Evolutionary conservation across 2,329 filamentous ascomycete genomes (phyloP).

Genomic region (Fusarium sp.): DNA sequence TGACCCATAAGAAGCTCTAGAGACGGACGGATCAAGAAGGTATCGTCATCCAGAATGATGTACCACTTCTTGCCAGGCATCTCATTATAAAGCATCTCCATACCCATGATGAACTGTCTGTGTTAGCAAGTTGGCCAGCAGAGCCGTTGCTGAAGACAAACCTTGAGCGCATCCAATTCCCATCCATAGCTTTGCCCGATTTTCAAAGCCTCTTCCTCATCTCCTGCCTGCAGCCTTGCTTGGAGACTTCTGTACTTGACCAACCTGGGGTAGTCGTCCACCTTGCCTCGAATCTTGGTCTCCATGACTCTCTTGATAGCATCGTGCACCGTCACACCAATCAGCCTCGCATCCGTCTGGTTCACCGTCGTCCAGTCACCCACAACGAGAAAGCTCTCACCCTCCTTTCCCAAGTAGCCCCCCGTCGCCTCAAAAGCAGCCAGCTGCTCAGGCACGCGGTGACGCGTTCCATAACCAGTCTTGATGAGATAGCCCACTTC

Average conservation of each 20-base stretch:
- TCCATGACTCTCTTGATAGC: conserved; percentile 57
- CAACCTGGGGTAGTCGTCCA: conserved; percentile 54
- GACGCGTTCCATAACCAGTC: conserved; percentile 69
- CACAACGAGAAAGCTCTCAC: conserved; percentile 63
- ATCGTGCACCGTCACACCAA: conserved; percentile 58
- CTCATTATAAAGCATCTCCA: conserved; percentile 65
- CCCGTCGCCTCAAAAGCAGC: conserved; percentile 57
- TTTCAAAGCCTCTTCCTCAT: conserved; percentile 56
- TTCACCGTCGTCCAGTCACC: conserved; percentile 64
- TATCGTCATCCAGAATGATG: conserved; percentile 71
- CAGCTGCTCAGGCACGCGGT: conserved; percentile 63
- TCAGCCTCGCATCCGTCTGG: conserved; percentile 51
- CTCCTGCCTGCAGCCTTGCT: conserved; percentile 56
- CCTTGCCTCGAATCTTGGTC: conserved; percentile 49
- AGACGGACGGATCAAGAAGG: conserved; percentile 66
- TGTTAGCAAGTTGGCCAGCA: conserved; percentile 19
- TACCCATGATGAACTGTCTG: conserved; percentile 66
- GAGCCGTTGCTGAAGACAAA: conserved; percentile 41
- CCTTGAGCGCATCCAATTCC: conserved; percentile 67
- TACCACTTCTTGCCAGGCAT: conserved; percentile 73
- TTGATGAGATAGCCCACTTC: conserved; percentile 69
- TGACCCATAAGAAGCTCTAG: conserved; percentile 64
- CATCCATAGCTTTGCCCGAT: conserved; percentile 61
- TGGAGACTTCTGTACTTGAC: conserved; percentile 59
- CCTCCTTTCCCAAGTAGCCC: conserved; percentile 55